A percentile compares a stretch with the other conserved stretches of the same genome.
phyloP scores from a whole-genome alignment of 345 rosid species.

The Melaleuca quinquenervia region DNA sequence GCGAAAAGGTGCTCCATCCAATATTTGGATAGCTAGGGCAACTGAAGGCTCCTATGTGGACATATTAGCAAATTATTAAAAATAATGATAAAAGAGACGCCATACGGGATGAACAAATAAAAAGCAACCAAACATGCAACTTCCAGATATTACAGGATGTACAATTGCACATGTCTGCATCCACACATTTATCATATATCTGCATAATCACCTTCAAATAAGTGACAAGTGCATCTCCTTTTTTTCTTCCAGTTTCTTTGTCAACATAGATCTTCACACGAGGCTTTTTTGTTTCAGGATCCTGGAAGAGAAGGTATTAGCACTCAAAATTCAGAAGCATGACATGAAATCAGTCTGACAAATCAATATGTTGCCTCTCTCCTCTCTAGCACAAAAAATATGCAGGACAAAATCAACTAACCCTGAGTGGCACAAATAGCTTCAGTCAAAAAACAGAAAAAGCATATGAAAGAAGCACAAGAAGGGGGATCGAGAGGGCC shows the following conservation, averaged over 20 bases:
- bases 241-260: slow-evolving; percentile 76
- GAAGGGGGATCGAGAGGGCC: neutral
- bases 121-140: neutral
- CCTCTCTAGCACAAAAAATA: neutral
- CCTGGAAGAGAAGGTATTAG: slow-evolving; percentile 25
- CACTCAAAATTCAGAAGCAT: neutral
- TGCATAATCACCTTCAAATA: slow-evolving; percentile 62
- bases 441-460: neutral
- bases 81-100: neutral
- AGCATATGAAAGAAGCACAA: neutral
- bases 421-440: neutral
- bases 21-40: slow-evolving; percentile 74
- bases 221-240: slow-evolving; percentile 94
- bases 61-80: neutral
- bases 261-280: slow-evolving; percentile 86
- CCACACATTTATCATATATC: neutral
- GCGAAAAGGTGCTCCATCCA: slow-evolving; percentile 92
- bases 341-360: neutral
- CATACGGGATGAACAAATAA: neutral
- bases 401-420: neutral
- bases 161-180: neutral
- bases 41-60: slow-evolving; percentile 83
- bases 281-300: slow-evolving; percentile 78
- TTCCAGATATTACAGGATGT: neutral
- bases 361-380: neutral